A percentile compares a stretch with the other conserved stretches of the same genome.
These are phyloP conservation scores for Epicoccum nigrum DNA, from an alignment of 2,329 filamentous ascomycete species.

Conservation along the genomic window DNA sequence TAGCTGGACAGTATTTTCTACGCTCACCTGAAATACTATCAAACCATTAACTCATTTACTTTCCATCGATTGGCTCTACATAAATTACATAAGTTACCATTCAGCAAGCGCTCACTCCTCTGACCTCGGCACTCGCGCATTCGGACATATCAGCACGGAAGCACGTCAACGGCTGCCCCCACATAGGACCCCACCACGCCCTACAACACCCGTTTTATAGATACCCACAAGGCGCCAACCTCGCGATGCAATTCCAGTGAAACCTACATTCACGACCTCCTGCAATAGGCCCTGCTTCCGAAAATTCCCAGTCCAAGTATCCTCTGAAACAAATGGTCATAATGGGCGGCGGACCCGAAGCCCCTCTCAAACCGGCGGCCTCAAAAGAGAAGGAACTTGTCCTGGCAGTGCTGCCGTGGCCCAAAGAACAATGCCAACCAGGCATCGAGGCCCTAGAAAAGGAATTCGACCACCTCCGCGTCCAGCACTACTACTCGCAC, in stretches of 20 bases:
- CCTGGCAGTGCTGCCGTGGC: conserved; percentile 52
- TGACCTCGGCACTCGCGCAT: conserved; percentile 5
- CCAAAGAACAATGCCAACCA: conserved; percentile 32
- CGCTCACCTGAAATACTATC: too few species aligned
- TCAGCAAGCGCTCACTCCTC: neutral
- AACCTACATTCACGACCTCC: too few species aligned
- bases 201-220: neutral
- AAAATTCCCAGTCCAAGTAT: neutral
- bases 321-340: conserved; percentile 28
- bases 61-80: too few species aligned
- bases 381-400: conserved; percentile 39
- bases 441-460: conserved; percentile 34
- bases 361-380: conserved; percentile 16
- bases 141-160: conserved; percentile 10
- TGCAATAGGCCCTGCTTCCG: too few species aligned
- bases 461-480: conserved; percentile 40
- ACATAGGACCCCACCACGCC: conserved; percentile 2
- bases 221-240: neutral
- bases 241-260: too few species aligned
- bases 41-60: too few species aligned
- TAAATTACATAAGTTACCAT: too few species aligned
- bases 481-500: conserved; percentile 36
- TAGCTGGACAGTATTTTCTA: too few species aligned
- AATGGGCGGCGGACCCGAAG: conserved; percentile 55
- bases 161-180: conserved; percentile 13